Percentiles rank a stretch among this genome's conserved stretches.
Conservation (phyloP, 2,329 filamentous ascomycete species). For the Thelonectria discophora region DNA sequence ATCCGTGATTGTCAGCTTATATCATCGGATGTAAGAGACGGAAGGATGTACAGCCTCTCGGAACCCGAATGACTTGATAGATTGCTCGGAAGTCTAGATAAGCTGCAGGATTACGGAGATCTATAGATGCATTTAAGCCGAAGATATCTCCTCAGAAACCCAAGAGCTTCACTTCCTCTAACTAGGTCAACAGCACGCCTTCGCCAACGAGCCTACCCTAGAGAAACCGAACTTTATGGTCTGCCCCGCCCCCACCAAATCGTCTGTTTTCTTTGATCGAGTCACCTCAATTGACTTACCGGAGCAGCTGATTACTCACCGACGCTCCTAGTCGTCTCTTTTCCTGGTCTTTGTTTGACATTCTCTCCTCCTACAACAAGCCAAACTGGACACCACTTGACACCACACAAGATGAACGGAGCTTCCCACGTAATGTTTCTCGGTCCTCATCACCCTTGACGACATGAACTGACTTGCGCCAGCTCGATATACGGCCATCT, state of each 20-base stretch:
- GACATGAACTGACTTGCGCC: slow-evolving; percentile 10
- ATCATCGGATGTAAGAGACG: too few relatives aligned
- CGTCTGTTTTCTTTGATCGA: slow-evolving; percentile 1
- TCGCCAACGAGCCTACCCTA: too few relatives aligned
- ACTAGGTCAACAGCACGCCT: too few relatives aligned
- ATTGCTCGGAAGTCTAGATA: too few relatives aligned
- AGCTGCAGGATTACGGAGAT: too few relatives aligned
- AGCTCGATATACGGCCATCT: slow-evolving; percentile 43
- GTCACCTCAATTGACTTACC: slow-evolving; percentile 28
- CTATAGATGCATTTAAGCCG: too few relatives aligned
- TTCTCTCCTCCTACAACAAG: neutral
- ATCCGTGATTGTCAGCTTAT: too few relatives aligned
- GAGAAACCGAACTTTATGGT: too few relatives aligned
- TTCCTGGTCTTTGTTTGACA: neutral
- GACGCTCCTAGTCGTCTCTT: neutral
- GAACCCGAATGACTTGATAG: too few relatives aligned
- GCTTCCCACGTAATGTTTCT: slow-evolving; percentile 35
- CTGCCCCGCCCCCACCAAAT: slow-evolving; percentile 39
- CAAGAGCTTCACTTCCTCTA: too few relatives aligned
- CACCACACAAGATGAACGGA: slow-evolving; percentile 33
- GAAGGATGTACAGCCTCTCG: too few relatives aligned
- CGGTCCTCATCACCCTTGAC: neutral
- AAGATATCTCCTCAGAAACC: too few relatives aligned
- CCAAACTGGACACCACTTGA: neutral
- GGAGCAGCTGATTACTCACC: slow-evolving; percentile 30